Percentiles rank a stretch among this genome's conserved stretches.
These are phyloP conservation scores for Pichia sp. DNA, from an alignment of 1,139 yeast species.

Conservation along the genomic window DNA sequence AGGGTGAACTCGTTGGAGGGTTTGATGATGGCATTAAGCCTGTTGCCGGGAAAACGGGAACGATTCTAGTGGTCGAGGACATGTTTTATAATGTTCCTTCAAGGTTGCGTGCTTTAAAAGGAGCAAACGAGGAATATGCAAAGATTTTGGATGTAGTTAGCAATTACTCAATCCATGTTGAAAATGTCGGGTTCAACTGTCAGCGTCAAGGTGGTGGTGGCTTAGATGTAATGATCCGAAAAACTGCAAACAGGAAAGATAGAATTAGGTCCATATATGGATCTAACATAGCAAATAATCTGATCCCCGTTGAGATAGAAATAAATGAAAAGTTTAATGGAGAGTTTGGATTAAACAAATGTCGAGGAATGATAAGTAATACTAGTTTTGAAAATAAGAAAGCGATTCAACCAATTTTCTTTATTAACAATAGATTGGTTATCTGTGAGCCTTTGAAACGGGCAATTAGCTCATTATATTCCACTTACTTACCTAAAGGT, in stretches of 20 bases:
- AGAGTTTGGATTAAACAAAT: constrained; percentile 44
- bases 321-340: constrained; percentile 25
- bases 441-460: constrained; percentile 74
- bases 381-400: constrained; percentile 72
- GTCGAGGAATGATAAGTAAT: constrained; percentile 62
- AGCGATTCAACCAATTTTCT: constrained; percentile 63
- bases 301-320: constrained; percentile 43
- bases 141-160: constrained; percentile 80
- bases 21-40: constrained; percentile 56
- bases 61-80: constrained; percentile 82
- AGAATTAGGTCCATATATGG: constrained; percentile 76
- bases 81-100: constrained; percentile 86
- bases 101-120: constrained; percentile 59
- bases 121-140: constrained; percentile 69
- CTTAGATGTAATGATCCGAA: constrained; percentile 52
- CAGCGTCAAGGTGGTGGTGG: constrained; percentile 45
- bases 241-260: constrained; percentile 48
- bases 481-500: constrained; percentile 73
- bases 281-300: constrained; percentile 58
- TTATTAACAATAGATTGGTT: constrained; percentile 81
- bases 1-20: constrained; percentile 48
- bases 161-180: constrained; percentile 73
- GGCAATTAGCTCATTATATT: constrained; percentile 62
- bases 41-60: constrained; percentile 83
- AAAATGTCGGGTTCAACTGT: constrained; percentile 68